phyloP scores from a whole-genome alignment of 2,329 filamentous ascomycete species.

The Stagonosporopsis tanaceti region DNA sequence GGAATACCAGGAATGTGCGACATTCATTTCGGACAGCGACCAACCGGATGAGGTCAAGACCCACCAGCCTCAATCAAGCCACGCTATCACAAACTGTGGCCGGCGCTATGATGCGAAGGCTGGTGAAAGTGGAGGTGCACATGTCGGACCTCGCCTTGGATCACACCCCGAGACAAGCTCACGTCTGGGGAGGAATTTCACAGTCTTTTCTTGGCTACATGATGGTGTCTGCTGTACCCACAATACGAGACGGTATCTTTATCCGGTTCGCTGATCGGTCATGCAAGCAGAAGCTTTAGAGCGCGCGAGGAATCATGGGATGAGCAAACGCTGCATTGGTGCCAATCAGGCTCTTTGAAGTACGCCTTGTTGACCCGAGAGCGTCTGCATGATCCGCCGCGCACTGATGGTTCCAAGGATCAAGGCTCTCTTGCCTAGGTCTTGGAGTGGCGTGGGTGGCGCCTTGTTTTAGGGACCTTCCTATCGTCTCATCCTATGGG shows the following conservation, averaged over 20 bases:
- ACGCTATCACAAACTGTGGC: constrained; percentile 31
- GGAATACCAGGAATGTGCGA: constrained; percentile 20
- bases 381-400: constrained; percentile 31
- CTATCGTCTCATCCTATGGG: constrained; percentile 17
- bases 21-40: constrained; percentile 19
- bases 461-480: constrained; percentile 27
- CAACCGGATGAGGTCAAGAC: constrained; percentile 30
- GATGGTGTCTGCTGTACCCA: constrained; percentile 21
- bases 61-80: constrained; percentile 43
- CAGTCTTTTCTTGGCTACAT: constrained; percentile 27
- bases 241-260: constrained; percentile 13
- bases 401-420: constrained; percentile 28
- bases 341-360: constrained; percentile 28
- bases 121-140: constrained; percentile 31
- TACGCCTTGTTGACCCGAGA: constrained; percentile 24
- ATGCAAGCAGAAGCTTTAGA: constrained; percentile 35
- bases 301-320: constrained; percentile 35
- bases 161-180: constrained; percentile 27
- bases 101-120: constrained; percentile 24
- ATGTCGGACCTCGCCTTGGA: constrained; percentile 31
- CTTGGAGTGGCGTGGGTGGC: constrained; percentile 47
- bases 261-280: constrained; percentile 34
- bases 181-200: constrained; percentile 23
- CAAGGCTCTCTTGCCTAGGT: constrained; percentile 27
- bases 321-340: constrained; percentile 29